A percentile compares a stretch with the other conserved stretches of the same genome.
Evolutionary conservation across 78 protist species (phyloP).

Genomic region (Emiliania huxleyi): DNA sequence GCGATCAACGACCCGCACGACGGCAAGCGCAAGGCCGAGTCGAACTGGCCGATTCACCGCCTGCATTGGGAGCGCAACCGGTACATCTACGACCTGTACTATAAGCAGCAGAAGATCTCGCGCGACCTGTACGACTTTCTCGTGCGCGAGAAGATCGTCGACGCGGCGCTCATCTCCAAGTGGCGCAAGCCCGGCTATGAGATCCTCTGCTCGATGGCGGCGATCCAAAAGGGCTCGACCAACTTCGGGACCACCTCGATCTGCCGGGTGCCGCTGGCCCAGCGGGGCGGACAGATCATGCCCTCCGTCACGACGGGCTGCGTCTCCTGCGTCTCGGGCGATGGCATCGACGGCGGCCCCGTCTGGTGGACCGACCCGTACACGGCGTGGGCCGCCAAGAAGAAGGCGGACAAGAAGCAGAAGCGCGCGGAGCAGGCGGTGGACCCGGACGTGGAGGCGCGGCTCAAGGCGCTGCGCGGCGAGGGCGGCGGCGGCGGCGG

Average conservation of each 20-base stretch:
- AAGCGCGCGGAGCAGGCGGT: background rate
- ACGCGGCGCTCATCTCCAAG: conserved; percentile 55
- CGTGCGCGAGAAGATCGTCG: conserved; percentile 47
- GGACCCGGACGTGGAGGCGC: conserved; percentile 9
- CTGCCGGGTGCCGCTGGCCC: conserved; percentile 51
- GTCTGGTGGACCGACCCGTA: conserved; percentile 23
- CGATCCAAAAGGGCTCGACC: conserved; percentile 27
- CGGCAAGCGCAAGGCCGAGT: conserved; percentile 53
- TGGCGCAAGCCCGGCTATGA: conserved; percentile 63
- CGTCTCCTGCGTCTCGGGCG: conserved; percentile 54
- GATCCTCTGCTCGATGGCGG: conserved; percentile 53
- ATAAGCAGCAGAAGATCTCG: conserved; percentile 44
- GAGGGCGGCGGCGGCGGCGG: background rate
- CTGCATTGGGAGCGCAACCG: conserved; percentile 35
- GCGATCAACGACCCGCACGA: conserved; percentile 44
- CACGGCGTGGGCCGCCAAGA: conserved; percentile 8
- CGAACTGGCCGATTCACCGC: conserved; percentile 52
- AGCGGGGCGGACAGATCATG: conserved; percentile 34
- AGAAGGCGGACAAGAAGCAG: background rate
- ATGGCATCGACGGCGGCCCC: conserved; percentile 23
- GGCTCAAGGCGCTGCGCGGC: conserved; percentile 35
- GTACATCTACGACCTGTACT: conserved; percentile 48
- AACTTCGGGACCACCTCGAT: conserved; percentile 54
- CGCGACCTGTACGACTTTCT: conserved; percentile 51
- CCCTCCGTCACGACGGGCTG: conserved; percentile 42